phyloP scores from a whole-genome alignment of 176 grass and related monocot species.

The Oryza punctata region DNA sequence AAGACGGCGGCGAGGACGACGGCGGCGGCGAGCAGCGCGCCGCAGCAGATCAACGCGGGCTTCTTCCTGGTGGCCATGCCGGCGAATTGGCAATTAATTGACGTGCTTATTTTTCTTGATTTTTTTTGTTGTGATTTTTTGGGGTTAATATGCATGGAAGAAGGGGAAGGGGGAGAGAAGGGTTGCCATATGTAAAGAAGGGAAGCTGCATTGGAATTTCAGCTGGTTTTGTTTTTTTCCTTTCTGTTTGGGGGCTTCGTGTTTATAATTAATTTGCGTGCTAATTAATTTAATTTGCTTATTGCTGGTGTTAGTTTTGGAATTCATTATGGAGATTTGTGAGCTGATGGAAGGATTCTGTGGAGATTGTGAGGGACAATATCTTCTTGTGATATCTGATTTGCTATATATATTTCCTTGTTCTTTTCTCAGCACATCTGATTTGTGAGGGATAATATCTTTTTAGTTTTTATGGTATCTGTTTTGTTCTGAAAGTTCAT shows the following conservation, averaged over 20 bases:
- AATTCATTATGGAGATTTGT: not conserved
- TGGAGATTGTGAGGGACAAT: not conserved
- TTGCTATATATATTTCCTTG: not conserved
- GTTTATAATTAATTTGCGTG: not conserved
- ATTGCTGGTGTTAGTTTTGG: conserved; percentile 11
- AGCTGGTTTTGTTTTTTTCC: conserved; percentile 13
- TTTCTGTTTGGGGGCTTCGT: not conserved
- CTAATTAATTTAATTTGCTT: not conserved
- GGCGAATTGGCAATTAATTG: not conserved
- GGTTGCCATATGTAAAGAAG: conserved; percentile 34
- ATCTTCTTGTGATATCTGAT: not conserved
- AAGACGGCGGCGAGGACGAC: conserved; percentile 36
- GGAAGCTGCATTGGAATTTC: conserved; percentile 41
- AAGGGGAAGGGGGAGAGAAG: not conserved
- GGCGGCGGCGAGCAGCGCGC: conserved; percentile 16
- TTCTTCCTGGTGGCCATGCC: not conserved
- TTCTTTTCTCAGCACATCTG: no score
- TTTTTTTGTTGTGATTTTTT: not conserved
- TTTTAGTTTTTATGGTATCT: no score
- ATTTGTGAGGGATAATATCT: no score
- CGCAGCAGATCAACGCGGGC: conserved; percentile 45
- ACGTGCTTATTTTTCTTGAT: not conserved
- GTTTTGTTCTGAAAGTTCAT: no score
- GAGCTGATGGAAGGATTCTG: not conserved
- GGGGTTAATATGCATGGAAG: not conserved